These are phyloP conservation scores for Pseudognaphalium luteoalbum DNA, from an alignment of 129 eudicot genomes.

Conservation along the genomic window DNA sequence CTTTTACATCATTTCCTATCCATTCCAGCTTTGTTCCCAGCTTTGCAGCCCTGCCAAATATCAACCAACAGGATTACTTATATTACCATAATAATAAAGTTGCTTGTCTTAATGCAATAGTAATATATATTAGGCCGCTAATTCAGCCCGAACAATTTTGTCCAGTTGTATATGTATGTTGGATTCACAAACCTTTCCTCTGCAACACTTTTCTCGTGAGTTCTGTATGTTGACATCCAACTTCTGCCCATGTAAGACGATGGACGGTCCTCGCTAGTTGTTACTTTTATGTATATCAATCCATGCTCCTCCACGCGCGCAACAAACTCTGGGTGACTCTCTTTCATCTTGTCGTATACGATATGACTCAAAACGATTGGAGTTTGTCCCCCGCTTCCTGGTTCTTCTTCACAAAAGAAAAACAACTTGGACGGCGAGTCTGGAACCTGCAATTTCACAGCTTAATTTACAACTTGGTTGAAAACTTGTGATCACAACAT, in stretches of 20 bases:
- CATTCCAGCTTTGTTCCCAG: constrained; percentile 19
- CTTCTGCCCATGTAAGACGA: constrained; percentile 12
- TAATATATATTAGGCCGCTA: not conserved
- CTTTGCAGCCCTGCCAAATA: constrained; percentile 2
- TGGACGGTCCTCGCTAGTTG: not conserved
- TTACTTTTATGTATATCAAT: not conserved
- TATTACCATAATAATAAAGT: too few species aligned
- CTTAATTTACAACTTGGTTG: not conserved
- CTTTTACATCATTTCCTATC: constrained; percentile 12
- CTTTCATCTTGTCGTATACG: constrained; percentile 11
- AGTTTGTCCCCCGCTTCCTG: constrained; percentile 30
- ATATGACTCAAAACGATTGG: constrained; percentile 14
- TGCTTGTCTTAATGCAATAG: too few species aligned
- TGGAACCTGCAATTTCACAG: not conserved
- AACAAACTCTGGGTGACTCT: constrained; percentile 22
- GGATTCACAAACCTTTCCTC: constrained; percentile 14
- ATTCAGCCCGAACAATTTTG: too few species aligned
- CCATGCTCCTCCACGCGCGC: constrained; percentile 19
- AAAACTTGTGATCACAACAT: too few species aligned
- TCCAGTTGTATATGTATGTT: not conserved
- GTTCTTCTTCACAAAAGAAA: constrained; percentile 32
- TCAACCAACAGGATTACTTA: not conserved
- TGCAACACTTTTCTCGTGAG: constrained; percentile 12
- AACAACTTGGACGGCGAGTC: constrained; percentile 19
- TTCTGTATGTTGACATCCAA: constrained; percentile 23